A percentile compares a stretch with the other conserved stretches of the same genome.
phyloP scores from a whole-genome alignment of 164 flowering plant species.

The Pachysandra terminalis region DNA sequence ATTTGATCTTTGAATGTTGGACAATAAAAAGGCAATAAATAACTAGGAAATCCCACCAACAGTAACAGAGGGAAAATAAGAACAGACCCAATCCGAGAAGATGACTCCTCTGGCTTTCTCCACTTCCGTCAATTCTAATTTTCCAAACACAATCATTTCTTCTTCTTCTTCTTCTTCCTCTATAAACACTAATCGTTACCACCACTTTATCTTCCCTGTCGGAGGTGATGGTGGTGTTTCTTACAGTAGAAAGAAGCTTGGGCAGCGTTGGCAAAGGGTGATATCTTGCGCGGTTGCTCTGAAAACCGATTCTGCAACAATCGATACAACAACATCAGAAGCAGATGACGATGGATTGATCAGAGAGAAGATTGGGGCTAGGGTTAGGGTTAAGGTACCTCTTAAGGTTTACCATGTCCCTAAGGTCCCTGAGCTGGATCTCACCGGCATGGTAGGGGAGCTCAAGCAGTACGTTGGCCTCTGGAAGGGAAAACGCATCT shows the following conservation, averaged over 20 bases:
- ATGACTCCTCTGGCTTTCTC: neutral
- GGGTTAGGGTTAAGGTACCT: slow-evolving; percentile 72
- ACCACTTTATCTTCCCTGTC: too few species aligned
- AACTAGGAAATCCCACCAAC: too few species aligned
- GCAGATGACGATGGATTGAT: slow-evolving; percentile 2
- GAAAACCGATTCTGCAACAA: slow-evolving; percentile 3
- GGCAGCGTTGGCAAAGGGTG: neutral
- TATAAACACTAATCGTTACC: neutral
- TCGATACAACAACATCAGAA: neutral
- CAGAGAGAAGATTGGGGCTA: slow-evolving; percentile 47
- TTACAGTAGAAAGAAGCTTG: too few species aligned
- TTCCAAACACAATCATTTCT: neutral
- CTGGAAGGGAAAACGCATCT: slow-evolving; percentile 77
- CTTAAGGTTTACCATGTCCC: slow-evolving; percentile 82
- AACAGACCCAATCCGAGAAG: neutral
- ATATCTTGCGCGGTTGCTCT: slow-evolving; percentile 13
- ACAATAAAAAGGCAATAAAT: too few species aligned
- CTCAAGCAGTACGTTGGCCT: slow-evolving; percentile 68
- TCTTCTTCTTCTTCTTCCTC: neutral
- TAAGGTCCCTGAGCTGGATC: slow-evolving; percentile 59
- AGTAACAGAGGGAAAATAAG: too few species aligned
- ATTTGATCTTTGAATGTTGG: too few species aligned
- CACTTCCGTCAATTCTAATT: neutral
- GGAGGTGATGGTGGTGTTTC: too few species aligned
- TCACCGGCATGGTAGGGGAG: slow-evolving; percentile 60